Conservation (phyloP, 1,284 basidiomycete genomes). For the Pseudozyma flocculosa region DNA sequence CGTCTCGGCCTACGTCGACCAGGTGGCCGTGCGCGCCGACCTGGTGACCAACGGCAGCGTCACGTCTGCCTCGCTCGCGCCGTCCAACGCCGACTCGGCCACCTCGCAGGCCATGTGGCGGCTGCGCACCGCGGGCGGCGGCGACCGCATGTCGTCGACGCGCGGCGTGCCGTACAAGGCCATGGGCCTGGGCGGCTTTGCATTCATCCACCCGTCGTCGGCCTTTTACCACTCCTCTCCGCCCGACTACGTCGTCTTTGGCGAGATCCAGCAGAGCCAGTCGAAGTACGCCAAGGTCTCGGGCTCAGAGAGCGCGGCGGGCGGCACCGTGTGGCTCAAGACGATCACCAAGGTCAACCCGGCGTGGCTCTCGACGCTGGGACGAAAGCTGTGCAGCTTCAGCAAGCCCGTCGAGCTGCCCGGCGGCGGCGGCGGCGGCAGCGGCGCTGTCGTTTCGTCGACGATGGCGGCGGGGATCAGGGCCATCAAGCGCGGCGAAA, state of each 20-base stretch:
- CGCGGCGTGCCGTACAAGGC: conserved; percentile 83
- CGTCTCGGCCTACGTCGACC: conserved; percentile 89
- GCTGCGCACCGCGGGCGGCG: conserved; percentile 58
- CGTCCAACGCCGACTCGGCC: conserved; percentile 8
- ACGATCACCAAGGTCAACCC: conserved; percentile 68
- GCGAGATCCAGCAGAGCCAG: conserved; percentile 62
- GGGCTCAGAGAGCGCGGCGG: not conserved
- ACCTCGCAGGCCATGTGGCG: conserved; percentile 27
- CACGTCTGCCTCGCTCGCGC: conserved; percentile 11
- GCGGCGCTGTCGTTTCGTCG: not conserved
- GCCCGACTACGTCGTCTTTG: conserved; percentile 84
- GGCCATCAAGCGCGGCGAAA: conserved; percentile 20
- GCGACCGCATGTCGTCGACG: conserved; percentile 71
- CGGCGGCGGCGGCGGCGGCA: conserved; percentile 2
- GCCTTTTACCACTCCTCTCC: conserved; percentile 71
- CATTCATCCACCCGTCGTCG: conserved; percentile 90
- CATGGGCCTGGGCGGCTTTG: conserved; percentile 73
- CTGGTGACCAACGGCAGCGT: conserved; percentile 61
- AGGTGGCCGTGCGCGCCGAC: conserved; percentile 90
- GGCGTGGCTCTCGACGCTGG: conserved; percentile 81
- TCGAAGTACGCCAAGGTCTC: conserved; percentile 54
- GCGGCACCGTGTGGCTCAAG: conserved; percentile 43
- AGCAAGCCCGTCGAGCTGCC: conserved; percentile 67
- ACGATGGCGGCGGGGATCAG: conserved; percentile 9
- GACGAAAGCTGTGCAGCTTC: conserved; percentile 78